phyloP scores from a whole-genome alignment of 495 filamentous ascomycete genomes.

The Elaphomyces granulatus region DNA sequence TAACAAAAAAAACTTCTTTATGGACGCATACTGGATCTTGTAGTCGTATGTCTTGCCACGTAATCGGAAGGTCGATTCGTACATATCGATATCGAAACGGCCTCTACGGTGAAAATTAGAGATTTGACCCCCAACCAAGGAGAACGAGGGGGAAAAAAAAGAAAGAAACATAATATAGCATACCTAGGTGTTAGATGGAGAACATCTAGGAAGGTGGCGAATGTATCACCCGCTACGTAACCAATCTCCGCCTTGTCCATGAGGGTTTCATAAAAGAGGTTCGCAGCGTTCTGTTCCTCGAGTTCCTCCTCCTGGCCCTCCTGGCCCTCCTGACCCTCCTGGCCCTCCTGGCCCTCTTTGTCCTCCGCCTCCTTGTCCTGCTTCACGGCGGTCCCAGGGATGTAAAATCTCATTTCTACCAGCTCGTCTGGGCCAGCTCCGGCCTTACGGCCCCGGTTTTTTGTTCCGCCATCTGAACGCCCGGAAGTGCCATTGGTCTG shows the following conservation, averaged over 20 bases:
- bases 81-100: conserved; percentile 99
- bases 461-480: conserved; percentile 55
- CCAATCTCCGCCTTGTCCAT: conserved; percentile 99
- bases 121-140: too few species aligned
- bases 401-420: conserved; percentile 98
- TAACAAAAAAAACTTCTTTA: conserved; percentile 98
- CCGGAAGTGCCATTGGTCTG: conserved; percentile 56
- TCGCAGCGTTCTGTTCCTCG: conserved; percentile 86
- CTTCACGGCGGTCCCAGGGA: conserved; percentile 77
- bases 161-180: too few species aligned
- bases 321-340: conserved; percentile 52
- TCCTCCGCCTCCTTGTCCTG: conserved; percentile 64
- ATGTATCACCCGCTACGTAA: conserved; percentile 92
- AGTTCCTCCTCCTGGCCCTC: conserved; percentile 51
- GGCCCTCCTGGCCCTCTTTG: conserved; percentile 51
- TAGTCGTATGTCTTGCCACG: conserved; percentile 99
- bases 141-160: too few species aligned
- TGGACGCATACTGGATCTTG: conserved; percentile 93
- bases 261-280: conserved; percentile 88
- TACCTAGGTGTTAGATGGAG: conserved; percentile 93
- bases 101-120: too few species aligned
- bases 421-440: conserved; percentile 80
- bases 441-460: conserved; percentile 73
- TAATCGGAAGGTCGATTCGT: conserved; percentile 92
- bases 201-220: conserved; percentile 93